Evolutionary conservation across 2,329 filamentous ascomycete species (phyloP).

Genomic region (Aureobasidium sp.): DNA sequence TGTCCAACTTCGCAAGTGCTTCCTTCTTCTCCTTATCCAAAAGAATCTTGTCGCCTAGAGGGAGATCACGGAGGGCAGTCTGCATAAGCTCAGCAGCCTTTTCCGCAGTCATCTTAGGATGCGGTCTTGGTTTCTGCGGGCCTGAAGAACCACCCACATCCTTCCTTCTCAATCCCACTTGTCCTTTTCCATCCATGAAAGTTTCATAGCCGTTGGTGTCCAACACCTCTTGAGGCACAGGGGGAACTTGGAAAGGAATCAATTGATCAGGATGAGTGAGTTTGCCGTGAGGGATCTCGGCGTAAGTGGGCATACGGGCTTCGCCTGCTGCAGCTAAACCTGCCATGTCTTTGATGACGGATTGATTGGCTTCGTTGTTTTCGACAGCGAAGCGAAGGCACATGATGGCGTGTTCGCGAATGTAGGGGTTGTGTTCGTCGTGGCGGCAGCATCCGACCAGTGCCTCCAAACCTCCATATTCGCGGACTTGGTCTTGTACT

Average conservation of each 20-base stretch:
- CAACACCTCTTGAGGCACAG: slow-evolving; percentile 52
- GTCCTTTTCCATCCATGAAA: slow-evolving; percentile 54
- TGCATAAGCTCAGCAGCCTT: slow-evolving; percentile 53
- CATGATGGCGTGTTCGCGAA: slow-evolving; percentile 90
- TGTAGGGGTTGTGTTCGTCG: slow-evolving; percentile 94
- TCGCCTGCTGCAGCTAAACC: slow-evolving; percentile 16
- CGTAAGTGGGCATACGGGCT: slow-evolving; percentile 15
- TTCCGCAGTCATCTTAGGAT: slow-evolving; percentile 38
- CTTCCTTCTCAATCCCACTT: slow-evolving; percentile 52
- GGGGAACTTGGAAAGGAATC: slow-evolving; percentile 14
- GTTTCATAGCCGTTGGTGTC: slow-evolving; percentile 57
- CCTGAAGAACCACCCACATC: slow-evolving; percentile 25
- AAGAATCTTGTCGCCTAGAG: slow-evolving; percentile 39
- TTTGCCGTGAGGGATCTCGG: slow-evolving; percentile 18
- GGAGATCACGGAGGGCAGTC: slow-evolving; percentile 51
- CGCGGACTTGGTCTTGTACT: slow-evolving; percentile 90
- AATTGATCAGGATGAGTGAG: slow-evolving; percentile 20
- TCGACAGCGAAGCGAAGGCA: slow-evolving; percentile 79
- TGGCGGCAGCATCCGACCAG: slow-evolving; percentile 91
- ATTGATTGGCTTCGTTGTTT: slow-evolving; percentile 77
- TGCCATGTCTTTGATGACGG: slow-evolving; percentile 71
- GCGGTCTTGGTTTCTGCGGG: slow-evolving; percentile 23
- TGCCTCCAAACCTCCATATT: slow-evolving; percentile 86
- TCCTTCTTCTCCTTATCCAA: slow-evolving; percentile 49
- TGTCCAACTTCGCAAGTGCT: slow-evolving; percentile 51